Base-by-base conservation (phyloP, 2,329 filamentous ascomycete genomes). In the Phialophora verrucosa region DNA sequence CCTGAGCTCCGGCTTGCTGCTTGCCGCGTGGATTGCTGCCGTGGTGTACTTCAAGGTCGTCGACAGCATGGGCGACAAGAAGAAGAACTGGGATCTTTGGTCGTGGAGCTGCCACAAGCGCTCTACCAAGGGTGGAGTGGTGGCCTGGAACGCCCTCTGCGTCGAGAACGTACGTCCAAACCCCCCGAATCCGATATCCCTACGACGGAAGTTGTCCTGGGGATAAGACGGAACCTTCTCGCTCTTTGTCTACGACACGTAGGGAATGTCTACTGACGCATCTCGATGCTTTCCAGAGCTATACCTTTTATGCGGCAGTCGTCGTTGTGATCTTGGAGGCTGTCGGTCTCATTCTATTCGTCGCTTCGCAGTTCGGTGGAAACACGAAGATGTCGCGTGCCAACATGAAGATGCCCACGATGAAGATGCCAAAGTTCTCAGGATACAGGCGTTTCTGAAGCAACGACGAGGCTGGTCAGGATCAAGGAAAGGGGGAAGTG, bases 11-110 rank as follows among this genome's bases (percentile, higher is more conserved):
- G 25, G n/a, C 55, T 42, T 58, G 31, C 12, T 58, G 35, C 55
- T 58, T 14, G n/a, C 29, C 35, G 32, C 29, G 32, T 58, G 55
- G 55, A 58, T 47, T n/a, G 55, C 55, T 29, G 55, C 55, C 2
- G 11, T 47, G 10, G 35, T 47, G 35, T 47, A 58, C 20, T 58
- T 58, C 55, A 58, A 58, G 35, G 29, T 47, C 32, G 55, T 58
- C 8, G 55, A 58, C 55, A 47, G 20, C 23, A 44, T 58, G 55
- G 55, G 55, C 23, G 29, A 27, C 35, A 58, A 58, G 55, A 58
- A 58, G 32, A 44, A 25, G 35, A 58, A 58, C 12, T 47, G 55
- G 55, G 55, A 58, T n/a, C 32, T 58, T 29, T 58, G 55, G 55
- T 58, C 55, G 32, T 58, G 55, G 55, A 58, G 14, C 35, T 58